Evolutionary conservation across 73 alveolate genomes (phyloP).

Genomic region (Stentor coeruleus): DNA sequence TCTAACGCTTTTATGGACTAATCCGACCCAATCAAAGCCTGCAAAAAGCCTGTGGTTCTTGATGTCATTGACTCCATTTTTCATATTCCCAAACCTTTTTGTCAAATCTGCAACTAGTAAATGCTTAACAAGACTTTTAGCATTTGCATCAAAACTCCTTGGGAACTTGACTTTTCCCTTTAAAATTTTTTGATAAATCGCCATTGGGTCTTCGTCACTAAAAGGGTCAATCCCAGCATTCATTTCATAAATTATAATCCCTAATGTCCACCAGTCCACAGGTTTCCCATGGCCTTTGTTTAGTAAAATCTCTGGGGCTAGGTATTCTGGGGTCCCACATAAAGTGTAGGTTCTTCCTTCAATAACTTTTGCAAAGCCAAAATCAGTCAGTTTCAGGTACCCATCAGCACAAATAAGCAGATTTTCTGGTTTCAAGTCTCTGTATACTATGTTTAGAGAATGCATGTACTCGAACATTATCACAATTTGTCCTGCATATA

Average conservation of each 20-base stretch:
- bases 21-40: constrained; percentile 71
- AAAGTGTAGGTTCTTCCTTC: constrained; percentile 36
- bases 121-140: constrained; percentile 85
- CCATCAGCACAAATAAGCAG: constrained; percentile 38
- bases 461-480: constrained; percentile 46
- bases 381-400: constrained; percentile 44
- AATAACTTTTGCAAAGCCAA: constrained; percentile 83
- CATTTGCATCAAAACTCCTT: constrained; percentile 66
- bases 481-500: constrained; percentile 45
- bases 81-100: constrained; percentile 79
- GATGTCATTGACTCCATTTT: constrained; percentile 64
- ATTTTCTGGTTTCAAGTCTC: constrained; percentile 53
- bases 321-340: constrained; percentile 7
- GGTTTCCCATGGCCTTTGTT: constrained; percentile 94
- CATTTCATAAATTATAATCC: constrained; percentile 91
- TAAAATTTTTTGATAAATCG: constrained; percentile 81
- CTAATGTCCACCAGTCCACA: constrained; percentile 97
- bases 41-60: constrained; percentile 73
- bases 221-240: constrained; percentile 84
- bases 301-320: constrained; percentile 28
- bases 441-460: constrained; percentile 41
- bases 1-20: constrained; percentile 46
- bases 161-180: constrained; percentile 86
- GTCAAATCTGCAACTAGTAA: constrained; percentile 71
- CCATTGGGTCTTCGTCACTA: constrained; percentile 95